A percentile compares a stretch with the other conserved stretches of the same genome.
phyloP scores from a whole-genome alignment of 23 red algal species.

The Gracilariopsis chorda region DNA sequence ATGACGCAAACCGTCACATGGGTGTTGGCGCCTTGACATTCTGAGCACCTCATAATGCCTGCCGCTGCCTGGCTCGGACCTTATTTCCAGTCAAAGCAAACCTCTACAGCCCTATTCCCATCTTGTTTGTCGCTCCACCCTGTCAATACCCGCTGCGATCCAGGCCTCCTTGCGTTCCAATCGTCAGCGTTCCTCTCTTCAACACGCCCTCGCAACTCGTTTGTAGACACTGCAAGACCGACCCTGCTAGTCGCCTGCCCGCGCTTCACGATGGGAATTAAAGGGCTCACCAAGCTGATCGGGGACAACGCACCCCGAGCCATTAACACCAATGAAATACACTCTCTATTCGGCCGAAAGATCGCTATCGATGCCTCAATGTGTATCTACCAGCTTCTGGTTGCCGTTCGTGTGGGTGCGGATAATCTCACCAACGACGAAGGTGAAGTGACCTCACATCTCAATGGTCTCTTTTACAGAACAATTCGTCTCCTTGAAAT shows the following conservation, averaged over 20 bases:
- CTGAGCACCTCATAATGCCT: too few relatives aligned
- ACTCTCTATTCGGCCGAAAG: conserved; percentile 85
- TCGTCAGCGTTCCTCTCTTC: too few relatives aligned
- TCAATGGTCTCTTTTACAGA: conserved; percentile 94
- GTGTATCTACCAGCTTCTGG: conserved; percentile 98
- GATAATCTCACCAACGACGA: conserved; percentile 92
- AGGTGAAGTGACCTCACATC: conserved; percentile 91
- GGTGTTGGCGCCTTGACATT: too few relatives aligned
- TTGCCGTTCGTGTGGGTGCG: conserved; percentile 81
- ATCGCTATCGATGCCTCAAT: conserved; percentile 98
- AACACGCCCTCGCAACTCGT: too few relatives aligned
- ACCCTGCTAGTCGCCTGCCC: neutral
- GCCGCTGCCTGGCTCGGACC: too few relatives aligned
- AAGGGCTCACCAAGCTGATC: conserved; percentile 91
- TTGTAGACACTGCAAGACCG: neutral
- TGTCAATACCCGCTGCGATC: too few relatives aligned
- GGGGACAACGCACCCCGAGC: conserved; percentile 83
- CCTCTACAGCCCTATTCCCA: too few relatives aligned
- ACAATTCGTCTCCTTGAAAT: conserved; percentile 89
- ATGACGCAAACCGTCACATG: too few relatives aligned
- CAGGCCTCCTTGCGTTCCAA: too few relatives aligned
- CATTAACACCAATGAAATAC: conserved; percentile 68
- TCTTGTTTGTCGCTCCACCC: too few relatives aligned
- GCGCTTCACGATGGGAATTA: conserved; percentile 86
- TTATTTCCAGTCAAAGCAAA: too few relatives aligned